Base-by-base conservation (phyloP, 73 alveolate species). In the Uronychia binucleata region DNA sequence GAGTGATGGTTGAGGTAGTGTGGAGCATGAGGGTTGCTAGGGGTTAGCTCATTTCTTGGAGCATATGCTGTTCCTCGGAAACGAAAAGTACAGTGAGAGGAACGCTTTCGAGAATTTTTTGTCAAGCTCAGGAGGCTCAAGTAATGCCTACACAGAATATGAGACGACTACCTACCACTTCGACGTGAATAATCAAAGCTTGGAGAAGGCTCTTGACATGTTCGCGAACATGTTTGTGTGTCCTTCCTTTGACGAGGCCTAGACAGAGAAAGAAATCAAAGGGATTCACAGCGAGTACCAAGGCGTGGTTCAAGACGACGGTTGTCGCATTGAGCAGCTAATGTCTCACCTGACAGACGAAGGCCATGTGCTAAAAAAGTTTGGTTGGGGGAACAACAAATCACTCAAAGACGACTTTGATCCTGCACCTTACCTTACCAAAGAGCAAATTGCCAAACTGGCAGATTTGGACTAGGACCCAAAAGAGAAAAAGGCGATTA, bases 11-110 rank as follows among this genome's bases (percentile, higher is more conserved):
- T n/a, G n/a, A n/a, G n/a, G n/a, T n/a, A n/a, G n/a, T n/a, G n/a
- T n/a, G n/a, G n/a, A n/a, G n/a, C n/a, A n/a, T n/a, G n/a, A n/a
- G 77, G 77, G 33, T 33, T 74, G 90, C 25, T 33, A 84, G 59
- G 99, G 99, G 27, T 74, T 97, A 26, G 99, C 99, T 0, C 99
- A 97, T 85, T 96, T 97, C 88, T 93, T 93, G 33, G 99, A 98
- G 83, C 99, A 97, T 81, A 97, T 98, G 99, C 82, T 94, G 31
- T 93, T 93, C 86, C 90, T 92, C 89, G 97, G 98, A 58, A 94
- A 97, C 33, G 80, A 83, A 57, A 92, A 91, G 82, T 96, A 96
- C 87, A 96, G 97, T 30, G 86, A 78, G 59, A 95, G 93, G 79
- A 88, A 86, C 31, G 80, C 34, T 14, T 93, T 90, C 75, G 95